Evolutionary conservation across 2,329 filamentous ascomycete species (phyloP).

Genomic region (Trichoderma brevicompactum): DNA sequence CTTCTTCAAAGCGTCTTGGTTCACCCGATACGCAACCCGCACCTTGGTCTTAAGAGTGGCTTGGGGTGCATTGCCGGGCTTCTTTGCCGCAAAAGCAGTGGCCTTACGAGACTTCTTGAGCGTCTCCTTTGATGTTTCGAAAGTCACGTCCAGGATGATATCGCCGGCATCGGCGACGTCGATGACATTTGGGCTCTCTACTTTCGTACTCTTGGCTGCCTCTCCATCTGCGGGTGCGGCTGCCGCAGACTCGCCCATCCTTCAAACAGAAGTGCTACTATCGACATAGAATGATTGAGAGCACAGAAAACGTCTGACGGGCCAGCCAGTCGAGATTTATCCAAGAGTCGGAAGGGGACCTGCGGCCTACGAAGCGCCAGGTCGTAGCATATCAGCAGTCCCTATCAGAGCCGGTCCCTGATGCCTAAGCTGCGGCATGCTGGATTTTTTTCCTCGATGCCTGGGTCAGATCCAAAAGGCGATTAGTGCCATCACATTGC

Average conservation of each 20-base stretch:
- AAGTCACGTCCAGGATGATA: conserved; percentile 67
- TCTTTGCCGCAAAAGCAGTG: conserved; percentile 38
- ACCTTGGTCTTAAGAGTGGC: conserved; percentile 45
- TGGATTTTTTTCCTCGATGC: conserved; percentile 5
- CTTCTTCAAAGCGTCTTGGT: conserved; percentile 58
- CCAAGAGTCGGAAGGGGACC: neutral
- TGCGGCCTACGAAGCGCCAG: neutral
- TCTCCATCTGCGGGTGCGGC: conserved; percentile 30
- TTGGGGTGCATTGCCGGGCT: conserved; percentile 36
- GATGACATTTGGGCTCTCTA: conserved; percentile 46
- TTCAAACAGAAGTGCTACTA: conserved; percentile 10
- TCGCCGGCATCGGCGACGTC: conserved; percentile 64
- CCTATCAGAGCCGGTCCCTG: conserved; percentile 14
- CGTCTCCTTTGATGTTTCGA: conserved; percentile 61
- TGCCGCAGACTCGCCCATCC: conserved; percentile 31
- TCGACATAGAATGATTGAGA: conserved; percentile 25
- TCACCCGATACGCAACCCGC: conserved; percentile 62
- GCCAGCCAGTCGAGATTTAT: conserved; percentile 17
- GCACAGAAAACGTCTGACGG: neutral
- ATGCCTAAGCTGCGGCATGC: conserved; percentile 15
- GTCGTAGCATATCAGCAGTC: conserved; percentile 6
- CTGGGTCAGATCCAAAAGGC: conserved; percentile 9
- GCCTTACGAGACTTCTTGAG: conserved; percentile 53
- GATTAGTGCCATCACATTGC: conserved; percentile 14
- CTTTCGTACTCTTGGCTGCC: conserved; percentile 35